Percentiles rank a stretch among this genome's conserved stretches.
phyloP scores from a whole-genome alignment of 2,329 filamentous ascomycete genomes.

The Nigrospora oryzae region DNA sequence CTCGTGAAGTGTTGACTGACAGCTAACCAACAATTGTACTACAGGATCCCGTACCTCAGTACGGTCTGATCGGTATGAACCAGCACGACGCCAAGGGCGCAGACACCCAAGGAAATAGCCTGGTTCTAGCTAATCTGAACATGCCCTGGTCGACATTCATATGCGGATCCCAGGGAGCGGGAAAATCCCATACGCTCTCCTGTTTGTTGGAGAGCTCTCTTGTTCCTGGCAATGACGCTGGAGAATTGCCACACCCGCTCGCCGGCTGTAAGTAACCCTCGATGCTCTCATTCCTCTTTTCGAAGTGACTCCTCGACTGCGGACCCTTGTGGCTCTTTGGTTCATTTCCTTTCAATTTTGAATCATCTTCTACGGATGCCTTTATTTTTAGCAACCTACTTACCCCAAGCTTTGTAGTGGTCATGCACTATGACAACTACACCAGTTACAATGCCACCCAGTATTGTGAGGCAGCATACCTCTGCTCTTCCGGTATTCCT shows the following conservation, averaged over 20 bases:
- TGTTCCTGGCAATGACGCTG: conserved; percentile 21
- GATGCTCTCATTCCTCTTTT: too few species aligned
- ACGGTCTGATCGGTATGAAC: conserved; percentile 9
- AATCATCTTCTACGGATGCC: too few species aligned
- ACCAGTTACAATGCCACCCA: conserved; percentile 13
- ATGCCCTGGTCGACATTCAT: conserved; percentile 49
- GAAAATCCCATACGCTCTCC: conserved; percentile 48
- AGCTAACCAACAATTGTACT: too few species aligned
- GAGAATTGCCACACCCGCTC: conserved; percentile 32
- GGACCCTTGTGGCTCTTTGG: too few species aligned
- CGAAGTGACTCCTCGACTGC: too few species aligned
- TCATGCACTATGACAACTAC: conserved; percentile 43
- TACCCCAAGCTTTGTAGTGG: conserved; percentile 15
- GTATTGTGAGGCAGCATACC: conserved; percentile 42
- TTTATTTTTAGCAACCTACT: too few species aligned
- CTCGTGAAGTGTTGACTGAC: too few species aligned
- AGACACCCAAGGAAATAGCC: conserved; percentile 6
- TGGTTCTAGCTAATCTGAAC: conserved; percentile 38
- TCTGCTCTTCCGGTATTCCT: conserved; percentile 35
- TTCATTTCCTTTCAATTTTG: too few species aligned
- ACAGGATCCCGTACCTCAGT: conserved; percentile 6
- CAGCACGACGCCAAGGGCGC: not conserved
- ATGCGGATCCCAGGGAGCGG: conserved; percentile 52
- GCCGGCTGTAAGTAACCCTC: conserved; percentile 19
- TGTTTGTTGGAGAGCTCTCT: conserved; percentile 36